Percentiles rank a stretch among this genome's conserved stretches.
Conservation (phyloP, 1,139 yeast genomes). For the Zygosaccharomyces sapae region DNA sequence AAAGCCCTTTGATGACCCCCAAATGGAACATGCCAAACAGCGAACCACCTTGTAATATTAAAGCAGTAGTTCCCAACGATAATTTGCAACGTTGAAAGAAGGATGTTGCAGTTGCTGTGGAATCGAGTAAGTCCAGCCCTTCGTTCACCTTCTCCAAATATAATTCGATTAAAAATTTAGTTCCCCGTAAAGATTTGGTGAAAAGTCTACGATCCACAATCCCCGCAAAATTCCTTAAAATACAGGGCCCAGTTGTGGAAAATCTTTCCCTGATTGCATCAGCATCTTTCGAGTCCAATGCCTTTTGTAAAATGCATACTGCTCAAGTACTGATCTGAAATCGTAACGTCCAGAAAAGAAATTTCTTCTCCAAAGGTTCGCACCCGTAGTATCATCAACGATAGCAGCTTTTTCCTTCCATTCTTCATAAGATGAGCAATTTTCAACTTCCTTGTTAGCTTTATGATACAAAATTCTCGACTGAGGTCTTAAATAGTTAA, state of each 20-base stretch:
- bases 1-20: slow-evolving; percentile 82
- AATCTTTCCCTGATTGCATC: slow-evolving; percentile 61
- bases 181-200: slow-evolving; percentile 80
- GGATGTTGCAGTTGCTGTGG: slow-evolving; percentile 56
- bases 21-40: slow-evolving; percentile 88
- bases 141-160: slow-evolving; percentile 71
- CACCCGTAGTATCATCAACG: slow-evolving; percentile 63
- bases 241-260: slow-evolving; percentile 60
- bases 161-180: slow-evolving; percentile 82
- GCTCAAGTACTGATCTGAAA: slow-evolving; percentile 71
- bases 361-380: slow-evolving; percentile 81
- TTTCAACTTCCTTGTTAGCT: slow-evolving; percentile 31
- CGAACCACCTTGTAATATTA: slow-evolving; percentile 90
- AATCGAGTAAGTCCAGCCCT: slow-evolving; percentile 55
- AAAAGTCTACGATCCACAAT: slow-evolving; percentile 76
- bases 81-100: slow-evolving; percentile 89
- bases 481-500: slow-evolving; percentile 30
- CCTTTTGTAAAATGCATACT: slow-evolving; percentile 59
- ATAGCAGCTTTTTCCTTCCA: slow-evolving; percentile 59
- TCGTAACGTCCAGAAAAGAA: slow-evolving; percentile 81
- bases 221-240: slow-evolving; percentile 86
- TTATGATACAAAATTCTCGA: slow-evolving; percentile 33
- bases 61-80: slow-evolving; percentile 85
- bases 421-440: slow-evolving; percentile 47
- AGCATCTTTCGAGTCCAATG: slow-evolving; percentile 58